Conservation (phyloP, 2,329 filamentous ascomycete species). For the Phialocephala sp. region DNA sequence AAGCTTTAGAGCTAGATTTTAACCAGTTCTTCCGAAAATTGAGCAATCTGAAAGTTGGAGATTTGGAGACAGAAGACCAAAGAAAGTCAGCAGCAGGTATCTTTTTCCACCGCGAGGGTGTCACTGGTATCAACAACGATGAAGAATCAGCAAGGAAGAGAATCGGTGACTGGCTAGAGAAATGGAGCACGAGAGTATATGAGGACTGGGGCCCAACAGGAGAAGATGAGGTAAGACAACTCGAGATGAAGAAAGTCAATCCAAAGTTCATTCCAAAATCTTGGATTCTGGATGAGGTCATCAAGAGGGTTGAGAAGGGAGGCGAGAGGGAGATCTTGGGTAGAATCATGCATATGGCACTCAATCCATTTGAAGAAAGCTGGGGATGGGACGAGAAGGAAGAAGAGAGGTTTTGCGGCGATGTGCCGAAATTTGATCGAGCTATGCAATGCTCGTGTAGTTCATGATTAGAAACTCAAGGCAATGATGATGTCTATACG, state of each 20-base stretch:
- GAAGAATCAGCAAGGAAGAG: slow-evolving; percentile 69
- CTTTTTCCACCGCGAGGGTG: slow-evolving; percentile 83
- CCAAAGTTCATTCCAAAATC: slow-evolving; percentile 90
- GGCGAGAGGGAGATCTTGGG: slow-evolving; percentile 80
- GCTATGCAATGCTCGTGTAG: slow-evolving; percentile 96
- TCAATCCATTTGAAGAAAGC: slow-evolving; percentile 82
- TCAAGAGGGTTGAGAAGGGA: slow-evolving; percentile 83
- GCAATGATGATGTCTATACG: not conserved
- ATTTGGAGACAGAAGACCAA: slow-evolving; percentile 68
- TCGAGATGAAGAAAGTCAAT: slow-evolving; percentile 84
- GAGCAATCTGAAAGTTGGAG: slow-evolving; percentile 63
- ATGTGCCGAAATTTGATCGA: slow-evolving; percentile 78
- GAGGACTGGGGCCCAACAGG: slow-evolving; percentile 75
- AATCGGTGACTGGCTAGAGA: slow-evolving; percentile 80
- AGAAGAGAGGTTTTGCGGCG: slow-evolving; percentile 82
- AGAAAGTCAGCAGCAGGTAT: slow-evolving; percentile 67
- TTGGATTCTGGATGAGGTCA: slow-evolving; percentile 94
- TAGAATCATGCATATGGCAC: slow-evolving; percentile 79
- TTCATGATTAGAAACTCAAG: slow-evolving; percentile 57
- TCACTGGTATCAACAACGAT: slow-evolving; percentile 59
- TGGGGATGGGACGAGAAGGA: slow-evolving; percentile 76
- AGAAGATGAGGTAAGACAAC: slow-evolving; percentile 66
- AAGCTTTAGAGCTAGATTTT: slow-evolving; percentile 86
- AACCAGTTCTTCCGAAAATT: slow-evolving; percentile 91
- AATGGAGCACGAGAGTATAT: slow-evolving; percentile 72